phyloP scores from a whole-genome alignment of 1,139 yeast species.

The Debaryomyces nepalensis region DNA sequence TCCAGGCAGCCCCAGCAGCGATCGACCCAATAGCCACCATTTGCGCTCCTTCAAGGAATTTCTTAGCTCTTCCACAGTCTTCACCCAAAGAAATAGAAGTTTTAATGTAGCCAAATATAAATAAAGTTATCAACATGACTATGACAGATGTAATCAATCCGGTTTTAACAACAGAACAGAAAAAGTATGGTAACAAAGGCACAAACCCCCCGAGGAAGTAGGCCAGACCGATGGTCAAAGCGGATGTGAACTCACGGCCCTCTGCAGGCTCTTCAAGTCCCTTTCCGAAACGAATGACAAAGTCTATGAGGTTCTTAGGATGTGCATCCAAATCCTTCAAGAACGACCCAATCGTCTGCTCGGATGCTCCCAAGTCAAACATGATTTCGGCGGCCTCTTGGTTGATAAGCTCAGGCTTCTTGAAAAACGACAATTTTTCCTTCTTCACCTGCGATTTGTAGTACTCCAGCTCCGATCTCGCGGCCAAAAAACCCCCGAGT shows the following conservation, averaged over 20 bases:
- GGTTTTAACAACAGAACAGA: conserved; percentile 69
- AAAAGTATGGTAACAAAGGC: conserved; percentile 81
- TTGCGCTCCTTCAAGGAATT: conserved; percentile 79
- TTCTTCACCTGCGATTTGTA: conserved; percentile 70
- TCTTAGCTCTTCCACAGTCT: conserved; percentile 64
- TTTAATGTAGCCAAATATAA: conserved; percentile 84
- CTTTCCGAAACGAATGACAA: conserved; percentile 71
- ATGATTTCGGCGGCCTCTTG: conserved; percentile 77
- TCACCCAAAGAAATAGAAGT: conserved; percentile 84
- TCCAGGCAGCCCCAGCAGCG: conserved; percentile 98
- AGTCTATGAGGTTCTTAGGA: conserved; percentile 71
- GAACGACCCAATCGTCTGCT: conserved; percentile 66
- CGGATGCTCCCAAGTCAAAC: conserved; percentile 70
- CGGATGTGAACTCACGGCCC: conserved; percentile 76
- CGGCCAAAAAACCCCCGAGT: conserved; percentile 80
- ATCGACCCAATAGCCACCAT: conserved; percentile 93
- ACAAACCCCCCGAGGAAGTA: conserved; percentile 82
- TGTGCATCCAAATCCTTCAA: conserved; percentile 69
- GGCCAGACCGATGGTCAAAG: conserved; percentile 73
- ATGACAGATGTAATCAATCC: conserved; percentile 79
- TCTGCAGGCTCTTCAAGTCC: conserved; percentile 84
- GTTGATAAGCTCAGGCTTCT: conserved; percentile 60
- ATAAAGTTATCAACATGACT: conserved; percentile 84
- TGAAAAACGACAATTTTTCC: conserved; percentile 71
- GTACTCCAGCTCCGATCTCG: conserved; percentile 77